Percentiles rank a stretch among this genome's conserved stretches.
Conservation (phyloP, 345 rosid species). For the Cochlearia excelsa region DNA sequence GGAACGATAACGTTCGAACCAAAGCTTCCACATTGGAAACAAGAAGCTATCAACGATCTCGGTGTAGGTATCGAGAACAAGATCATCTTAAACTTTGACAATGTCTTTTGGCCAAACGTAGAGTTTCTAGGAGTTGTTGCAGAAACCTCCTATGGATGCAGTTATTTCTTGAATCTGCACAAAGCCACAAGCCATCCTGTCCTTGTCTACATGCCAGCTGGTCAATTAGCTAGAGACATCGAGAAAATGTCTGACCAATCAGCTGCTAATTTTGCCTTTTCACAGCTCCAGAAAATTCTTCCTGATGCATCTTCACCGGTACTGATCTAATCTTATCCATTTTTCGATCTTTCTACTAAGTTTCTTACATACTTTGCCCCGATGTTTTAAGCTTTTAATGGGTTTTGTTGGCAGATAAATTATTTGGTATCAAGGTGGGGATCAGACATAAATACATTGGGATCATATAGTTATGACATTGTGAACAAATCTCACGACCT, state of each 20-base stretch:
- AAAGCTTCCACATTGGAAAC: constrained; percentile 87
- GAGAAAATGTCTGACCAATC: constrained; percentile 95
- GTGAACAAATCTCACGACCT: constrained; percentile 88
- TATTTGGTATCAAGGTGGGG: constrained; percentile 87
- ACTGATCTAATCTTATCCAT: constrained; percentile 15
- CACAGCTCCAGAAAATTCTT: constrained; percentile 83
- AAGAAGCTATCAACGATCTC: constrained; percentile 77
- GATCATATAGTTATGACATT: constrained; percentile 88
- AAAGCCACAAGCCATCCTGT: constrained; percentile 88
- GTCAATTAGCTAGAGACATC: constrained; percentile 93
- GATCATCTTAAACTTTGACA: constrained; percentile 71
- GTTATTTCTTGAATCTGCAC: constrained; percentile 94
- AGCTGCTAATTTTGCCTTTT: constrained; percentile 82
- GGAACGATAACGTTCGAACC: constrained; percentile 70
- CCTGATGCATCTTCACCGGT: constrained; percentile 85
- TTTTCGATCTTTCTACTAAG: neutral
- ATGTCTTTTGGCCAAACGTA: constrained; percentile 97
- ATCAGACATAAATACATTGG: constrained; percentile 69
- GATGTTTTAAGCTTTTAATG: neutral
- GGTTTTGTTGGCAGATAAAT: constrained; percentile 46
- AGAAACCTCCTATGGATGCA: constrained; percentile 84
- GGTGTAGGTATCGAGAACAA: constrained; percentile 97
- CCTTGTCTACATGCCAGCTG: constrained; percentile 96
- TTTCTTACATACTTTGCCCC: neutral
- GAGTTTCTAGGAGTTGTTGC: constrained; percentile 98